Evolutionary conservation across 2,329 filamentous ascomycete genomes (phyloP).

Genomic region (Tolypocladium paradoxum): DNA sequence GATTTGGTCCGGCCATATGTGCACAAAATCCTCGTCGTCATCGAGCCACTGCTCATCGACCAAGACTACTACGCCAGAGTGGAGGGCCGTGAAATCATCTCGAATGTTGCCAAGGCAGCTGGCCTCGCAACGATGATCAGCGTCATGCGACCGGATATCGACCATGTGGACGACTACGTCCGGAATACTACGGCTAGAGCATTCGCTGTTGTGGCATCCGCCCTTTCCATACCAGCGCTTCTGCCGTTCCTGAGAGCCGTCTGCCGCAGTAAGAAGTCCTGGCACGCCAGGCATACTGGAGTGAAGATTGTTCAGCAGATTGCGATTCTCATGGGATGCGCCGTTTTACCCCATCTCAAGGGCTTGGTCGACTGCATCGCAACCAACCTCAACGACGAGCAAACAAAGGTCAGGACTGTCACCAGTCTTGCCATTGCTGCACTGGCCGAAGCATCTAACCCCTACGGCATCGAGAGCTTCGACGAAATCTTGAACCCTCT

Average conservation of each 20-base stretch:
- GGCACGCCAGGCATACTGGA: slow-evolving; percentile 94
- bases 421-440: slow-evolving; percentile 92
- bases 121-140: slow-evolving; percentile 98
- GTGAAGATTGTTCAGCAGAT: slow-evolving; percentile 99
- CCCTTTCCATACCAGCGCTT: slow-evolving; percentile 87
- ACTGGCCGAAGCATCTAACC: slow-evolving; percentile 89
- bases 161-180: slow-evolving; percentile 96
- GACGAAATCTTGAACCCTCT: slow-evolving; percentile 95
- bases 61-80: slow-evolving; percentile 99
- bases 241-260: slow-evolving; percentile 92
- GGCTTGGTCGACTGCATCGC: slow-evolving; percentile 94
- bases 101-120: slow-evolving; percentile 91
- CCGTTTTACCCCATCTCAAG: slow-evolving; percentile 88
- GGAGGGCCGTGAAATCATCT: slow-evolving; percentile 97
- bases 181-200: slow-evolving; percentile 94
- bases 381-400: slow-evolving; percentile 92
- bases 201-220: slow-evolving; percentile 93
- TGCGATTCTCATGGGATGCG: slow-evolving; percentile 96
- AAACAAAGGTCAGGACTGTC: slow-evolving; percentile 94
- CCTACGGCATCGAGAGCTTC: slow-evolving; percentile 98
- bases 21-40: slow-evolving; percentile 97
- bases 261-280: slow-evolving; percentile 96
- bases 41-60: slow-evolving; percentile 96
- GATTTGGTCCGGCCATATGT: slow-evolving; percentile 93
- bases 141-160: slow-evolving; percentile 97